These are phyloP conservation scores for Rhizopus sp. DNA, from an alignment of 371 early-diverging fungal genomes.

Conservation along the genomic window DNA sequence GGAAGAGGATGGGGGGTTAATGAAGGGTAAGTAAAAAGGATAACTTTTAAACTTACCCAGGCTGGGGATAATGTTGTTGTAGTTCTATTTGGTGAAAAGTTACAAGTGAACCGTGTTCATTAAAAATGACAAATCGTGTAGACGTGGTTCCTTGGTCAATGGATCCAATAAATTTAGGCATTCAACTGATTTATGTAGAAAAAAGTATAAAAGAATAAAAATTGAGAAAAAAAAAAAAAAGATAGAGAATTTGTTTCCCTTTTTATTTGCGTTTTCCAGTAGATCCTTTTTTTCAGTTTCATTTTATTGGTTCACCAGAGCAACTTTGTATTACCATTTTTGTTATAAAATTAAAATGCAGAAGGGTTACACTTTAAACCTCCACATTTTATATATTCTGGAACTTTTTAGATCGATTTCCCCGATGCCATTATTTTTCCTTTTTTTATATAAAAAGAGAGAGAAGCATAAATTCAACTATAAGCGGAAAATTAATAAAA, in stretches of 20 bases:
- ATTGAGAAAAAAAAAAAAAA: slow-evolving; percentile 4
- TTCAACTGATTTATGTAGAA: not conserved
- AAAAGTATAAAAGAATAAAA: not conserved
- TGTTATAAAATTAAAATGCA: not conserved
- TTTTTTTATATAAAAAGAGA: not conserved
- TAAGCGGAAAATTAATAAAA: too few relatives aligned
- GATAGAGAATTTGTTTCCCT: slow-evolving; percentile 1
- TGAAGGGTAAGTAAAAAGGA: not conserved
- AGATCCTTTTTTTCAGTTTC: slow-evolving; percentile 3
- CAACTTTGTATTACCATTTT: slow-evolving; percentile 1
- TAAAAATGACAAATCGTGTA: slow-evolving; percentile 89
- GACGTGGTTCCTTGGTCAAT: slow-evolving; percentile 96
- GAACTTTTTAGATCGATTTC: not conserved
- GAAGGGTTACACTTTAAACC: not conserved
- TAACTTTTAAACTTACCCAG: slow-evolving; percentile 60
- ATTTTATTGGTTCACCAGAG: not conserved
- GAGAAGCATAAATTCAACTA: too few relatives aligned
- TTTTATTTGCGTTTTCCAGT: slow-evolving; percentile 6
- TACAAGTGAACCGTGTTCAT: slow-evolving; percentile 70
- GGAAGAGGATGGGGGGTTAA: not conserved
- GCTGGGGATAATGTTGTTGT: slow-evolving; percentile 70
- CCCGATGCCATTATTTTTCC: not conserved
- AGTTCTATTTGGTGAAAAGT: slow-evolving; percentile 81
- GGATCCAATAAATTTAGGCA: slow-evolving; percentile 68
- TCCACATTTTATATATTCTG: slow-evolving; percentile 1